Percentiles rank a stretch among this genome's conserved stretches.
phyloP scores from a whole-genome alignment of 2,329 filamentous ascomycete species.

The Pyricularia pennisetigena region DNA sequence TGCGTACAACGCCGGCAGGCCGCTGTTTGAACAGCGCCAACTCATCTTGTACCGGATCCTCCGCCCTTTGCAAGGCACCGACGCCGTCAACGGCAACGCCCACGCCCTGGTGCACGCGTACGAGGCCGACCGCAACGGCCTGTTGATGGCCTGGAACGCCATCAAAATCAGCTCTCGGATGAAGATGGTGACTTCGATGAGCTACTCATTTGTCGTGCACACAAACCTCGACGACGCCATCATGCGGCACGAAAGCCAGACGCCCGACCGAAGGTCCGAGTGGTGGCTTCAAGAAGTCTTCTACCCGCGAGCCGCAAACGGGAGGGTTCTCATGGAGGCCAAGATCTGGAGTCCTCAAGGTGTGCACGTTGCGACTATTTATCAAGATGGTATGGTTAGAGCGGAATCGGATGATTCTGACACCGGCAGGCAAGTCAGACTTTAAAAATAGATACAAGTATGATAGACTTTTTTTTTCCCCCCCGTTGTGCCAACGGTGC shows the following conservation, averaged over 20 bases:
- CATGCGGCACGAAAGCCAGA: slow-evolving; percentile 22
- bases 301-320: slow-evolving; percentile 36
- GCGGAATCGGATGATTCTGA: slow-evolving; percentile 14
- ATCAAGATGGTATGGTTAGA: slow-evolving; percentile 39
- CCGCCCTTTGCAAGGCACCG: slow-evolving; percentile 22
- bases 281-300: slow-evolving; percentile 46
- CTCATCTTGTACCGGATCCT: slow-evolving; percentile 39
- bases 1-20: slow-evolving; percentile 29
- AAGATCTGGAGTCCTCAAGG: slow-evolving; percentile 45
- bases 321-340: slow-evolving; percentile 35
- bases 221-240: slow-evolving; percentile 36
- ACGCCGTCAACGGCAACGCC: slow-evolving; percentile 22
- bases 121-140: slow-evolving; percentile 42
- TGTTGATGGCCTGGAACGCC: slow-evolving; percentile 40
- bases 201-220: slow-evolving; percentile 42
- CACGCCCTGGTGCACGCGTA: slow-evolving; percentile 41
- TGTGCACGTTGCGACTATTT: slow-evolving; percentile 42
- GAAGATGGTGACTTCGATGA: slow-evolving; percentile 33
- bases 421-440: background rate
- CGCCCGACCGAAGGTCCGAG: slow-evolving; percentile 9
- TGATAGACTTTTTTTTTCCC: background rate
- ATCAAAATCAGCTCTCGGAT: slow-evolving; percentile 29
- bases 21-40: slow-evolving; percentile 34
- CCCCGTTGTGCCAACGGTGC: background rate
- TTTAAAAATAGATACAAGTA: background rate